Evolutionary conservation across 176 grass and related monocot genomes (phyloP).

Genomic region (Musa schizocarpa): DNA sequence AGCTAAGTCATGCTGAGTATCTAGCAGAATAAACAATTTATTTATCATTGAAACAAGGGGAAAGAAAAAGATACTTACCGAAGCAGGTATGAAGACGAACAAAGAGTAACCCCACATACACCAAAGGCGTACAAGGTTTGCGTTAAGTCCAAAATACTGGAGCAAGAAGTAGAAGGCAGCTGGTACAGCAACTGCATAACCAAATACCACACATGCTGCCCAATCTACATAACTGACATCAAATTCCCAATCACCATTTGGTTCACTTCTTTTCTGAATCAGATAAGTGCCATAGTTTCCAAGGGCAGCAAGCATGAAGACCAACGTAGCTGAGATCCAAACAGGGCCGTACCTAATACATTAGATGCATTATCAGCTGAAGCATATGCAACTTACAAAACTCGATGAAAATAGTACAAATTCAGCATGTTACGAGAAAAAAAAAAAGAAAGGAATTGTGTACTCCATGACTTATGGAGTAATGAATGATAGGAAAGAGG

Average conservation of each 20-base stretch:
- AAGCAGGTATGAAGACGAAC: conserved; percentile 80
- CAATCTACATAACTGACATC: conserved; percentile 88
- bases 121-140: conserved; percentile 77
- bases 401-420: neutral
- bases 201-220: conserved; percentile 87
- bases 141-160: conserved; percentile 73
- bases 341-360: conserved; percentile 64
- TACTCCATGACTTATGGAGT: no score
- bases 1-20: neutral
- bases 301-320: conserved; percentile 73
- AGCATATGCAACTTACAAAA: neutral
- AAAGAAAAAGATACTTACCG: conserved; percentile 47
- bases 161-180: conserved; percentile 82
- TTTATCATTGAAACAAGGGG: neutral
- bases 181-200: conserved; percentile 71
- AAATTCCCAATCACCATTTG: conserved; percentile 54
- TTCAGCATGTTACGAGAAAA: neutral
- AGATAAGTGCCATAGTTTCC: conserved; percentile 83
- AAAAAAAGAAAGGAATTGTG: no score
- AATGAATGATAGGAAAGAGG: neutral
- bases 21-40: neutral
- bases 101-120: conserved; percentile 98
- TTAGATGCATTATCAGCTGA: neutral
- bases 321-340: conserved; percentile 90
- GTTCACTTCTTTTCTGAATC: conserved; percentile 62